Conservation (phyloP, 139 green algal genomes). For the Trebouxia sp. region DNA sequence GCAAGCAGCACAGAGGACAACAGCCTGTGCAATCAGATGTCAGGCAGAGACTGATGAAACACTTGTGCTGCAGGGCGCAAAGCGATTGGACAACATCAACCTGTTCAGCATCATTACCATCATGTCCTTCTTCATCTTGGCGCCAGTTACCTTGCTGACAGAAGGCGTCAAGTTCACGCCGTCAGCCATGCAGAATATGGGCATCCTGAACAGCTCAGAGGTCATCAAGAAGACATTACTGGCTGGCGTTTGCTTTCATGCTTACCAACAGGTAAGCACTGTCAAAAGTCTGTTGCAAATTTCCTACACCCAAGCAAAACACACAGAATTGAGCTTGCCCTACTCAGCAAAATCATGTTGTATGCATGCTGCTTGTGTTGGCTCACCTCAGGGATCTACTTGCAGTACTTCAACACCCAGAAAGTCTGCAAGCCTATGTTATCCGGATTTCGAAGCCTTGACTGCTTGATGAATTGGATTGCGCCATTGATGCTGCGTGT, state of each 20-base stretch:
- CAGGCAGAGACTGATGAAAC: background rate
- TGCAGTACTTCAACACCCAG: too few species aligned
- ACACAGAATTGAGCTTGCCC: too few species aligned
- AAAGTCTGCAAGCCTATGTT: too few species aligned
- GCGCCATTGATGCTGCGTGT: too few species aligned
- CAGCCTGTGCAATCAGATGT: too few species aligned
- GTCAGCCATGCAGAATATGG: slow-evolving; percentile 44
- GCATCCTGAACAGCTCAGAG: slow-evolving; percentile 49
- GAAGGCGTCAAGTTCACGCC: slow-evolving; percentile 78
- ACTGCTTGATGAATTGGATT: background rate
- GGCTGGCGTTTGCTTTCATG: slow-evolving; percentile 92
- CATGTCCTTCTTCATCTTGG: slow-evolving; percentile 80
- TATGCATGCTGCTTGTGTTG: too few species aligned
- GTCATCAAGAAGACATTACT: slow-evolving; percentile 59
- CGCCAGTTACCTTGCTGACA: slow-evolving; percentile 67
- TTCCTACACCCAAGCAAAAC: too few species aligned
- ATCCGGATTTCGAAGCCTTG: too few species aligned
- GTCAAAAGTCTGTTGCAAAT: too few species aligned
- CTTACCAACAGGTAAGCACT: slow-evolving; percentile 89
- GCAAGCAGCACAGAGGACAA: too few species aligned
- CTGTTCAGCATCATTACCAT: slow-evolving; percentile 98
- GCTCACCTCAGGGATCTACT: too few species aligned
- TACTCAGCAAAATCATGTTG: too few species aligned
- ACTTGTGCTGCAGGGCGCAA: slow-evolving; percentile 20
- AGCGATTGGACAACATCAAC: slow-evolving; percentile 87